Evolutionary conservation across 345 rosid genomes (phyloP), one percentile per base, ranked within the genome.

Genomic region (Euphorbia tirucalli): DNA sequence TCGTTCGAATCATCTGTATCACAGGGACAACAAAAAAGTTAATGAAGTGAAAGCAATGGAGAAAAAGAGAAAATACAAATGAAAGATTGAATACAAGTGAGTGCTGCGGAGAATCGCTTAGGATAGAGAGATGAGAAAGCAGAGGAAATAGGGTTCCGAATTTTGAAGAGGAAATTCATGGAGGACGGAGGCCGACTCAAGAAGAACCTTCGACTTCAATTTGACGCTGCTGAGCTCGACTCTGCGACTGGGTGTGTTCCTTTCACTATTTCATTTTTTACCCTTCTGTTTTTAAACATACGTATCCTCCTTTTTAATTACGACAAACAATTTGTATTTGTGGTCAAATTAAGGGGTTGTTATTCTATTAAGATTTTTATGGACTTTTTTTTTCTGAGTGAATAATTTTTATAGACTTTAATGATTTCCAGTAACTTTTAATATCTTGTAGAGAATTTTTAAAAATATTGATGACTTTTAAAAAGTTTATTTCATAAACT

Each of bases 91-190:
- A 8, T 82, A 84, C 89, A 64, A 58, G 82, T 60, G 65, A 78
- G 76, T n/a, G 71, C 43, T 9, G 90, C 68, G 68, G 74, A 84
- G 65, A 81, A 59, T 62, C 81, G 78, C 9, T 32, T 87, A 1
- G 65, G 66, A 54, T 79, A 68, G 8, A 71, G 73, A 65, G 32
- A 49, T 48, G 54, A 0, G 70, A 85, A 74, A 59, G 81, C 64
- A 44, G 70, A 73, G 69, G 49, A 32, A 49, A 73, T 39, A 61
- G 74, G 84, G 61, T 49, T 65, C 62, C 83, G 86, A 75, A 83
- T 69, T 80, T 82, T 83, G 70, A 81, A 75, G 67, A 87, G 78
- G 11, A 83, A 77, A 63, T 65, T 81, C 98, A 88, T 92, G 65
- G 58, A n/a, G 15, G n/a, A 11, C 21, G 19, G 8, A 21, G 19